Conservation (phyloP, 2,329 filamentous ascomycete species). For the Drechmeria coniospora region DNA sequence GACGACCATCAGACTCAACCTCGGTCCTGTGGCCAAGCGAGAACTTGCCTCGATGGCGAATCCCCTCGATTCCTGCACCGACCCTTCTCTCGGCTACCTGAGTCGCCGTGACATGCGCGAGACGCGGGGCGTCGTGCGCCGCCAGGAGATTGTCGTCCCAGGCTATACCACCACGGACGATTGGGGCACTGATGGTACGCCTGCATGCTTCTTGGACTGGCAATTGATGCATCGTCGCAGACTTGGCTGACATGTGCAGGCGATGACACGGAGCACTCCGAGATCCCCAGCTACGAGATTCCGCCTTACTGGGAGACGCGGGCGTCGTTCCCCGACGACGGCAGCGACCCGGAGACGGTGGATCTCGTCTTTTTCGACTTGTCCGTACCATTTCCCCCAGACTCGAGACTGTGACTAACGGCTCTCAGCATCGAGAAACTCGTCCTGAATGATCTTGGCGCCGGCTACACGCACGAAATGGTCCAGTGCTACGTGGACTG, state of each 20-base stretch:
- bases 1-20: conserved; percentile 29
- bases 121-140: conserved; percentile 24
- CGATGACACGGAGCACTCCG: conserved; percentile 37
- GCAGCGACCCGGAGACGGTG: conserved; percentile 25
- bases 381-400: conserved; percentile 12
- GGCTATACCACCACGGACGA: conserved; percentile 42
- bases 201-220: neutral
- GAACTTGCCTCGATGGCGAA: conserved; percentile 20
- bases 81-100: conserved; percentile 22
- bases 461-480: conserved; percentile 16
- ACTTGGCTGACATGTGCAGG: conserved; percentile 11
- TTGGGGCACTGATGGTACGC: conserved; percentile 30
- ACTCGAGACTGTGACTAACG: neutral
- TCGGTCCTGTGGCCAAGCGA: conserved; percentile 18
- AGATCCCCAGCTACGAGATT: conserved; percentile 28
- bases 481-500: conserved; percentile 23
- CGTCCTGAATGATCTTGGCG: conserved; percentile 20
- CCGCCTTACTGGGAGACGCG: conserved; percentile 35
- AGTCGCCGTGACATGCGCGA: conserved; percentile 10
- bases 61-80: conserved; percentile 28
- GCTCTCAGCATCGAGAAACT: conserved; percentile 19
- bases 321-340: conserved; percentile 28
- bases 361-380: conserved; percentile 41
- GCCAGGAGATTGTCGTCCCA: conserved; percentile 29
- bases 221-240: neutral